Evolutionary conservation across 2,329 filamentous ascomycete species (phyloP).

Genomic region (Ceratocystis lukuohia): DNA sequence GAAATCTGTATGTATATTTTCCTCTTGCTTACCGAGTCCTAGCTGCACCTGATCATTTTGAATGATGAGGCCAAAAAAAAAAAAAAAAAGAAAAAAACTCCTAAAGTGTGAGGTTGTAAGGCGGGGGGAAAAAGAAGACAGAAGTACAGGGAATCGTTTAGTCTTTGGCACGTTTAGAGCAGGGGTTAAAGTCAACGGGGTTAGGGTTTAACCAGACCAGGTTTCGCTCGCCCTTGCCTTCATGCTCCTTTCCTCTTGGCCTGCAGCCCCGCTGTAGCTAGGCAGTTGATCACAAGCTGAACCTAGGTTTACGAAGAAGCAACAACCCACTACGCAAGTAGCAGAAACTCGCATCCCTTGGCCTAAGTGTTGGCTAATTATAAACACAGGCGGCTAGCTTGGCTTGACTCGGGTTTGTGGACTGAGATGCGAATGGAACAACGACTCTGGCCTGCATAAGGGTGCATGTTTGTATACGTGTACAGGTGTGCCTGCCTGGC

Average conservation of each 20-base stretch:
- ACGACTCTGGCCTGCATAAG: no score
- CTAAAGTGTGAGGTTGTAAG: not conserved
- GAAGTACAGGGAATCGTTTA: not conserved
- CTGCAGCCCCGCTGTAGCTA: not conserved
- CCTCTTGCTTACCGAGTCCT: not conserved
- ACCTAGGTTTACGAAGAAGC: not conserved
- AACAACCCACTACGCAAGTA: not conserved
- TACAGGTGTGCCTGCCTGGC: not conserved
- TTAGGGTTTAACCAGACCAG: not conserved
- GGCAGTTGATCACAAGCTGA: not conserved
- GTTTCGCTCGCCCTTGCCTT: not conserved
- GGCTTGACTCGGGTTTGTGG: no score
- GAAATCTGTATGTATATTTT: no score
- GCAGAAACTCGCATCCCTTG: not conserved
- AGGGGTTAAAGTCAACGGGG: not conserved
- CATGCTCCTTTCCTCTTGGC: not conserved
- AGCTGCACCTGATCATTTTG: no score
- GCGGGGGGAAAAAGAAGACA: not conserved
- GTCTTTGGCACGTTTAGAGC: not conserved
- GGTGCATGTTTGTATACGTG: not conserved
- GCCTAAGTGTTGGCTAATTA: no score
- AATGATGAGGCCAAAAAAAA: no score
- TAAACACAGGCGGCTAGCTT: no score
- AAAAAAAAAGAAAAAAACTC: no score
- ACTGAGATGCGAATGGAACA: no score